These are phyloP conservation scores for Nitzschia sp. DNA, from an alignment of 108 stramenopile species.

Conservation along the genomic window DNA sequence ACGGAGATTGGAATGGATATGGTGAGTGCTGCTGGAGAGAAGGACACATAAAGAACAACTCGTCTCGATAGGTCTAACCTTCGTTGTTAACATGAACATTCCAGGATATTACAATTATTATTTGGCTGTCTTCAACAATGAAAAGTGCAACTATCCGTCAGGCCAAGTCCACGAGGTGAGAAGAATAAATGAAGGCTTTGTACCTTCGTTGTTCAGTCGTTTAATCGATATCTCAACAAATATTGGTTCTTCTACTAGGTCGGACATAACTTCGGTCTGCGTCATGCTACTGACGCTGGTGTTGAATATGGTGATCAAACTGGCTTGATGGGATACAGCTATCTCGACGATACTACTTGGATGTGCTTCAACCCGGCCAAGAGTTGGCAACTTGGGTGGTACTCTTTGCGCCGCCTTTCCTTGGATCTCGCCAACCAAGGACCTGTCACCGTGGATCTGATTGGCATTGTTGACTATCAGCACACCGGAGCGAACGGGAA, in stretches of 20 bases:
- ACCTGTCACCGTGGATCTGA: not conserved
- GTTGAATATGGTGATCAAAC: conserved; percentile 47
- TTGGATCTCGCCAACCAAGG: not conserved
- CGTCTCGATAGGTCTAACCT: too few relatives aligned
- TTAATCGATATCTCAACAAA: too few relatives aligned
- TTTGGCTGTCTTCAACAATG: conserved; percentile 50
- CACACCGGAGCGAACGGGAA: not conserved
- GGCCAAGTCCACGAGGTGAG: conserved; percentile 64
- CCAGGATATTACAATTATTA: conserved; percentile 34
- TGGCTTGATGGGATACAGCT: conserved; percentile 57
- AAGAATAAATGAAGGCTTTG: too few relatives aligned
- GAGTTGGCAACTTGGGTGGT: conserved; percentile 63
- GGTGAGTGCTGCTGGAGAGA: conserved; percentile 2
- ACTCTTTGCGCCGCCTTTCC: conserved; percentile 5
- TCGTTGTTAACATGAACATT: too few relatives aligned
- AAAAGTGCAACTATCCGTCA: conserved; percentile 52
- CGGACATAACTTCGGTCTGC: conserved; percentile 46
- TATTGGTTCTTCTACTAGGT: too few relatives aligned
- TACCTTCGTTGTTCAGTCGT: too few relatives aligned
- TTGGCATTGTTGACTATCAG: not conserved
- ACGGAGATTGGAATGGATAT: conserved; percentile 6
- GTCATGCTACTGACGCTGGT: conserved; percentile 41
- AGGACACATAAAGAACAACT: too few relatives aligned
- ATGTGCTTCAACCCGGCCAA: conserved; percentile 64
- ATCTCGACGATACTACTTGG: conserved; percentile 34